These are phyloP conservation scores for Earliella scabrosa DNA, from an alignment of 1,284 basidiomycete genomes.

Conservation along the genomic window DNA sequence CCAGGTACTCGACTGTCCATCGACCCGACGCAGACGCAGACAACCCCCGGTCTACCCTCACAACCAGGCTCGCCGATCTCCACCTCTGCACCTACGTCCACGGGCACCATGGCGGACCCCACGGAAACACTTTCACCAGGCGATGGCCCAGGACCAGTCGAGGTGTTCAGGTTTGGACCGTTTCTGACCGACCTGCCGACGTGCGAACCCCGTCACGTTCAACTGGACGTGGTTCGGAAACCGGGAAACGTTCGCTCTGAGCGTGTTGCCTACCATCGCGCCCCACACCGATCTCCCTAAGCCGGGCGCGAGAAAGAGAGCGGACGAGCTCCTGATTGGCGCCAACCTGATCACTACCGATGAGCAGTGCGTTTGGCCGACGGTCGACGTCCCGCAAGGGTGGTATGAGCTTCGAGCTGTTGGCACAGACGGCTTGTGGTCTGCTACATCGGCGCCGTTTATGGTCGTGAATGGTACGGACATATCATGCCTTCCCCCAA, in stretches of 20 bases:
- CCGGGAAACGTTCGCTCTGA: constrained; percentile 6
- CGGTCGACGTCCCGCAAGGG: constrained; percentile 29
- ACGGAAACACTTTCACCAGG: neutral
- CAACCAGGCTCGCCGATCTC: neutral
- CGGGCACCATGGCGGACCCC: no score
- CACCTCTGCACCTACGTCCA: neutral
- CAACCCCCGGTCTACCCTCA: neutral
- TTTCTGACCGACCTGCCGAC: constrained; percentile 16
- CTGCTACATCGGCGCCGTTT: constrained; percentile 23
- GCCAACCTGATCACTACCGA: constrained; percentile 12
- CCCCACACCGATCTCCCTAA: neutral
- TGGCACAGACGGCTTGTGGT: neutral
- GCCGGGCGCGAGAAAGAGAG: neutral
- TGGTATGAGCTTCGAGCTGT: constrained; percentile 27
- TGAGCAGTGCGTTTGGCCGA: constrained; percentile 23
- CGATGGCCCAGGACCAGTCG: neutral
- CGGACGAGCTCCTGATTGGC: constrained; percentile 1
- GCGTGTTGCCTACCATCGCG: neutral
- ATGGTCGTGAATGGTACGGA: constrained; percentile 28
- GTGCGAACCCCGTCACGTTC: constrained; percentile 21
- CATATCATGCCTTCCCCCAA: constrained; percentile 19
- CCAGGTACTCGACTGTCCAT: neutral
- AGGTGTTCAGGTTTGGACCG: constrained; percentile 14
- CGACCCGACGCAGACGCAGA: neutral
- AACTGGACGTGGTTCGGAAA: constrained; percentile 25